phyloP scores from a whole-genome alignment of 2,329 filamentous ascomycete genomes.

The Lizonia empirigonia region DNA sequence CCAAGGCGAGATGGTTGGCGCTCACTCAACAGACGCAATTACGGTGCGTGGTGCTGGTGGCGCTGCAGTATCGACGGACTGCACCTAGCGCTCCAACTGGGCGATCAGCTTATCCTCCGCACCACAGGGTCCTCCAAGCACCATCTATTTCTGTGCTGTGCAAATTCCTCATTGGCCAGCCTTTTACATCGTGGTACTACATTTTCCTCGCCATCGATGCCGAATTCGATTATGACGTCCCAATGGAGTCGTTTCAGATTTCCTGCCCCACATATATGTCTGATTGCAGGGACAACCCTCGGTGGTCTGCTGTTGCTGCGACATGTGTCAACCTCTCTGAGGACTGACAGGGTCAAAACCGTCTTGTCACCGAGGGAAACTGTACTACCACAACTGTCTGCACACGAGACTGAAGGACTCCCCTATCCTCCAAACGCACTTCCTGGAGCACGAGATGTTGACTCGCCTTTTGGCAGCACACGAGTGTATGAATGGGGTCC shows the following conservation, averaged over 20 bases:
- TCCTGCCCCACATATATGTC: constrained; percentile 25
- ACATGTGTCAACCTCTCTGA: constrained; percentile 27
- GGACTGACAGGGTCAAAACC: constrained; percentile 18
- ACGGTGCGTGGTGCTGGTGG: constrained; percentile 6
- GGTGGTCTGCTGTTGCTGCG: constrained; percentile 32
- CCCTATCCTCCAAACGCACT: constrained; percentile 73
- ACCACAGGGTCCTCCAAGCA: constrained; percentile 5
- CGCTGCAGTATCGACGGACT: constrained; percentile 7
- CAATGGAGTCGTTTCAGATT: constrained; percentile 23
- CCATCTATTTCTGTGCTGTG: constrained; percentile 24
- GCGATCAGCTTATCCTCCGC: constrained; percentile 13
- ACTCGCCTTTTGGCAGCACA: constrained; percentile 71
- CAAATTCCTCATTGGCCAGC: constrained; percentile 27
- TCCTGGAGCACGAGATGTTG: constrained; percentile 71
- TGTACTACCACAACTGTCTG: constrained; percentile 32
- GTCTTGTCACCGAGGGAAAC: constrained; percentile 39
- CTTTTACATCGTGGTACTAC: constrained; percentile 1
- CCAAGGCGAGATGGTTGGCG: neutral
- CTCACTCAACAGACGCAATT: neutral
- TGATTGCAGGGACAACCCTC: constrained; percentile 36
- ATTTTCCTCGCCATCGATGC: constrained; percentile 19
- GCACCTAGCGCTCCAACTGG: constrained; percentile 11
- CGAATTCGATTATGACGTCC: constrained; percentile 16
- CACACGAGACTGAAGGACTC: constrained; percentile 28
- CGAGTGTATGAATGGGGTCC: constrained; percentile 83